Conservation (phyloP, 371 early-diverging fungal genomes). For the Syncephalis plumigaleata region DNA sequence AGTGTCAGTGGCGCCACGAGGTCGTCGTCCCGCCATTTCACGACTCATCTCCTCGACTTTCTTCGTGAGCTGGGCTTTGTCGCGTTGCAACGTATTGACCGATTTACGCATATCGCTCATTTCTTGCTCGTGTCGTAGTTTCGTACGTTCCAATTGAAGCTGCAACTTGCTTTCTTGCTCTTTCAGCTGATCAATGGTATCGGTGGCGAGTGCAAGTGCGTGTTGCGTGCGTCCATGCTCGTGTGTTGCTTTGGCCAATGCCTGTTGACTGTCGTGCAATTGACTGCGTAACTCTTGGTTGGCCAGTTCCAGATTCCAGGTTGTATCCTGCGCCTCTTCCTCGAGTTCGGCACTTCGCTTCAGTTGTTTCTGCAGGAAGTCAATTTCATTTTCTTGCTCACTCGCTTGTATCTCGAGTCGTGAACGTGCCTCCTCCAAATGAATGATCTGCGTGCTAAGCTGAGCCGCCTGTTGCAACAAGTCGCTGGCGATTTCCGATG, state of each 20-base stretch:
- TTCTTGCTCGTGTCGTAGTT: conserved; percentile 44
- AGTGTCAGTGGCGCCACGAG: background rate
- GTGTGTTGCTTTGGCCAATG: conserved; percentile 18
- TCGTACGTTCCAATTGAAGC: conserved; percentile 27
- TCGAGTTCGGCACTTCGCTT: too few relatives aligned
- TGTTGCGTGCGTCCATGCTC: conserved; percentile 37
- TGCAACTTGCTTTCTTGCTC: conserved; percentile 38
- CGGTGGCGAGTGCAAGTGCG: conserved; percentile 24
- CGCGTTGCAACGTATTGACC: conserved; percentile 36
- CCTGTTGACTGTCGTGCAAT: background rate
- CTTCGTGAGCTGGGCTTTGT: conserved; percentile 34
- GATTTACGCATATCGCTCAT: conserved; percentile 35
- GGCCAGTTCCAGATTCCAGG: conserved; percentile 37
- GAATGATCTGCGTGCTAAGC: too few relatives aligned
- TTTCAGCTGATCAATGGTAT: conserved; percentile 39
- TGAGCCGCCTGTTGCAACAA: too few relatives aligned
- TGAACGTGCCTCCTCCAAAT: too few relatives aligned
- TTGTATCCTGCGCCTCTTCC: conserved; percentile 19
- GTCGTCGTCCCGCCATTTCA: background rate
- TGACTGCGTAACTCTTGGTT: conserved; percentile 33
- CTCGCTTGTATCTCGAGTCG: too few relatives aligned
- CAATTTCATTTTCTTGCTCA: too few relatives aligned
- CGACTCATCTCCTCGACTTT: conserved; percentile 35
- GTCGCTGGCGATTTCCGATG: too few relatives aligned
- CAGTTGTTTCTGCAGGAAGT: too few relatives aligned